Evolutionary conservation across 202 grass and related monocot species (phyloP).

Genomic region (Thinopyrum obtusiflorum): DNA sequence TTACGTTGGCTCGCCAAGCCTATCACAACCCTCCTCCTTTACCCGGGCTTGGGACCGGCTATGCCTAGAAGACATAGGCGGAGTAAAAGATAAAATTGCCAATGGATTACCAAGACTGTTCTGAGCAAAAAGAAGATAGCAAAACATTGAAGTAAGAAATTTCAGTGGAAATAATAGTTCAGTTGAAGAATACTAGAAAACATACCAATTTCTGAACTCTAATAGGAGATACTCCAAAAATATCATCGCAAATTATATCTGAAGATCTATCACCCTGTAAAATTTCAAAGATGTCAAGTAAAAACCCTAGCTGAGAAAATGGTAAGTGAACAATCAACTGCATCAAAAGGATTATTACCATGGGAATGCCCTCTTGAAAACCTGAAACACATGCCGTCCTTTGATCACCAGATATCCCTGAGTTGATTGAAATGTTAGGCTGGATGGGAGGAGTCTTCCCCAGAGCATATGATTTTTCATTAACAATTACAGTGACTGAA

Average conservation of each 20-base stretch:
- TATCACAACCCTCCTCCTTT: too few relatives aligned
- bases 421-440: background rate
- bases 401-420: conserved; percentile 20
- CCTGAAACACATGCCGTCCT: conserved; percentile 37
- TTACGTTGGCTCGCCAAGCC: too few relatives aligned
- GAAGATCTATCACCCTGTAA: conserved; percentile 70
- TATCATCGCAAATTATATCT: conserved; percentile 85
- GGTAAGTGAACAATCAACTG: background rate
- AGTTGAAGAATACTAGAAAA: background rate
- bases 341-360: conserved; percentile 45
- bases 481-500: conserved; percentile 23
- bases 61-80: too few relatives aligned
- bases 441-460: conserved; percentile 49
- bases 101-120: background rate
- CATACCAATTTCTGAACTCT: conserved; percentile 67
- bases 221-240: conserved; percentile 90
- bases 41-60: too few relatives aligned
- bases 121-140: background rate
- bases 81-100: background rate
- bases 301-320: background rate
- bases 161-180: background rate
- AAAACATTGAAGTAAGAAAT: background rate
- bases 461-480: conserved; percentile 50
- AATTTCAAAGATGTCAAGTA: conserved; percentile 16
- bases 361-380: conserved; percentile 74